These are phyloP conservation scores for Ceratopteris richardii DNA, from an alignment of 75 land plant genomes.

Conservation along the genomic window DNA sequence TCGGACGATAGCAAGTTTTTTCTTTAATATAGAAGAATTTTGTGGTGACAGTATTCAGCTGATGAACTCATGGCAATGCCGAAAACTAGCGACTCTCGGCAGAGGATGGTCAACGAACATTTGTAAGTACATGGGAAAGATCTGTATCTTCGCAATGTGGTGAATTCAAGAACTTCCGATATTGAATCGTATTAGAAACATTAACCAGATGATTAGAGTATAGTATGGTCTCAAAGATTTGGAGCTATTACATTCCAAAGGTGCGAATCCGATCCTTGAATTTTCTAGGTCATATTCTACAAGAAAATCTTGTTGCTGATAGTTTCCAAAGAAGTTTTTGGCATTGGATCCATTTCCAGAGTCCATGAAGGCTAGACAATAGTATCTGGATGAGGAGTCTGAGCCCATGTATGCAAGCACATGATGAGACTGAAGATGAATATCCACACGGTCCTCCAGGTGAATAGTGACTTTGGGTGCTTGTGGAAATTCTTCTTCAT, in stretches of 20 bases:
- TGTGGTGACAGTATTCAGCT: too few relatives aligned
- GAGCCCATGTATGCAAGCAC: background rate
- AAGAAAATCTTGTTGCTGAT: background rate
- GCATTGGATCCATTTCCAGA: background rate
- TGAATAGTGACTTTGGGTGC: background rate
- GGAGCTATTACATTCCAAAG: background rate
- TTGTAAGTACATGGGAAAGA: too few relatives aligned
- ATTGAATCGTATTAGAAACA: too few relatives aligned
- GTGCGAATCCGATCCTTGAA: conserved; percentile 1
- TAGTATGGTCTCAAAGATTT: too few relatives aligned
- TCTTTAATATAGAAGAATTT: too few relatives aligned
- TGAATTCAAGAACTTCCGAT: too few relatives aligned
- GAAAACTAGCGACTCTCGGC: too few relatives aligned
- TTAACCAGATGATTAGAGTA: too few relatives aligned
- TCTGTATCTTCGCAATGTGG: too few relatives aligned
- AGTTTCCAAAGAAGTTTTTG: conserved; percentile 2
- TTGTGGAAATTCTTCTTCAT: background rate
- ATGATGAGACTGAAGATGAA: background rate
- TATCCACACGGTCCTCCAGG: background rate
- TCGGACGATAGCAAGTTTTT: too few relatives aligned
- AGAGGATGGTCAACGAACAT: too few relatives aligned
- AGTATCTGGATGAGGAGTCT: background rate
- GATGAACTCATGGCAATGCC: too few relatives aligned
- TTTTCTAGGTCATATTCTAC: background rate
- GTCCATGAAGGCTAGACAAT: background rate